Percentiles rank a stretch among this genome's conserved stretches.
Conservation (phyloP, 352 stramenopile genomes). For the Pythium plurisporium region DNA sequence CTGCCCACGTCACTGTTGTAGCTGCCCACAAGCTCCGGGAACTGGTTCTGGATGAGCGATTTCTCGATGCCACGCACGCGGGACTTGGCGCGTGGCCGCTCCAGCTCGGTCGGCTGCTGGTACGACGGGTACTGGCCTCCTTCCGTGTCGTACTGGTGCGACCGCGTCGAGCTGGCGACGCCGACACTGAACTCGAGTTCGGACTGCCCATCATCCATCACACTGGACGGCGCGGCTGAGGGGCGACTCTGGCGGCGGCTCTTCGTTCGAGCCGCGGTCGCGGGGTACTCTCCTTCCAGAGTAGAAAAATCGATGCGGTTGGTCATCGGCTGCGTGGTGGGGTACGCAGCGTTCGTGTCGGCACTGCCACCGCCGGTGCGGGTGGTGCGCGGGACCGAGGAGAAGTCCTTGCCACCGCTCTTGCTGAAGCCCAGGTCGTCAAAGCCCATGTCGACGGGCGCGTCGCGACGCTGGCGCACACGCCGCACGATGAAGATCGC, state of each 20-base stretch:
- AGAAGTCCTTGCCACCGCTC: constrained; percentile 10
- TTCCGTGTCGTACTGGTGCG: not conserved
- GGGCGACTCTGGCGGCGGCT: constrained; percentile 2
- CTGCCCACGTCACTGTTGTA: constrained; percentile 24
- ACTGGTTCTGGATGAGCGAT: constrained; percentile 25
- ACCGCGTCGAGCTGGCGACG: constrained; percentile 1
- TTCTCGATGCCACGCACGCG: constrained; percentile 23
- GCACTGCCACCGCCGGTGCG: not conserved
- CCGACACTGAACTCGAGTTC: constrained; percentile 14
- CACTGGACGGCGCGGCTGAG: constrained; percentile 4
- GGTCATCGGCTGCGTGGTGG: constrained; percentile 7
- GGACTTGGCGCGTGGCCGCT: constrained; percentile 10
- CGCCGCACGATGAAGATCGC: constrained; percentile 43
- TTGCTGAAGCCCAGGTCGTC: constrained; percentile 27
- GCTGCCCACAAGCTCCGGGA: constrained; percentile 34
- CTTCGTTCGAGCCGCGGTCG: constrained; percentile 14
- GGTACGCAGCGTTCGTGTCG: constrained; percentile 4
- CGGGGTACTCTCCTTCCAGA: constrained; percentile 9
- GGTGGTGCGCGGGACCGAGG: constrained; percentile 3
- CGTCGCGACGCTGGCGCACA: constrained; percentile 27
- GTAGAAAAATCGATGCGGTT: constrained; percentile 23
- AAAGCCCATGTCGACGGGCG: constrained; percentile 14
- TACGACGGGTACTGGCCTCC: too few species aligned
- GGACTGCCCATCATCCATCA: not conserved
- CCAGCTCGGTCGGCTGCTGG: not conserved